Evolutionary conservation across 2,329 filamentous ascomycete genomes (phyloP).

Genomic region (Biscogniauxia marginata): DNA sequence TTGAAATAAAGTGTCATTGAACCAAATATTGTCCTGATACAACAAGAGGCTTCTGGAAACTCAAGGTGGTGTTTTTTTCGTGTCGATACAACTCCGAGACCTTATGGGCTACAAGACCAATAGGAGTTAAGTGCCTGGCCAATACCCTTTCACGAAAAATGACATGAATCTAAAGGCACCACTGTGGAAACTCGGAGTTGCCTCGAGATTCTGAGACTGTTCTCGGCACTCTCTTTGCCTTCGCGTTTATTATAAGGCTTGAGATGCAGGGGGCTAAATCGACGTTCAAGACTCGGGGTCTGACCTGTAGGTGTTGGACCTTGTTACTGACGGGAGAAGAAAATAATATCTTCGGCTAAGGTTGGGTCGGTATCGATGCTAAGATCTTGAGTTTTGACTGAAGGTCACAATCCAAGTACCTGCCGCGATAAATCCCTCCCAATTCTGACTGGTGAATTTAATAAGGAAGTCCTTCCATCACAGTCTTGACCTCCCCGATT

Average conservation of each 20-base stretch:
- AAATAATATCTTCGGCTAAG: background rate
- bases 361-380: background rate
- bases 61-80: background rate
- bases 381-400: background rate
- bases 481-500: background rate
- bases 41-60: background rate
- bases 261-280: background rate
- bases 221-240: background rate
- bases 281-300: background rate
- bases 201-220: background rate
- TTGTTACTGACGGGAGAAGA: background rate
- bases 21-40: background rate
- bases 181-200: background rate
- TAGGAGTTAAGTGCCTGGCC: background rate
- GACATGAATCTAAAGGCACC: background rate
- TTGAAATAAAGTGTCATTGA: background rate
- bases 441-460: too few species aligned
- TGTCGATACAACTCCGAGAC: background rate
- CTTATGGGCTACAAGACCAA: background rate
- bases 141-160: background rate
- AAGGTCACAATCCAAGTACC: background rate
- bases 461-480: too few species aligned
- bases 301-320: background rate
- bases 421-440: too few species aligned
- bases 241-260: background rate